Conservation (phyloP, 169 alveolate genomes). For the Eimeria necatrix region DNA sequence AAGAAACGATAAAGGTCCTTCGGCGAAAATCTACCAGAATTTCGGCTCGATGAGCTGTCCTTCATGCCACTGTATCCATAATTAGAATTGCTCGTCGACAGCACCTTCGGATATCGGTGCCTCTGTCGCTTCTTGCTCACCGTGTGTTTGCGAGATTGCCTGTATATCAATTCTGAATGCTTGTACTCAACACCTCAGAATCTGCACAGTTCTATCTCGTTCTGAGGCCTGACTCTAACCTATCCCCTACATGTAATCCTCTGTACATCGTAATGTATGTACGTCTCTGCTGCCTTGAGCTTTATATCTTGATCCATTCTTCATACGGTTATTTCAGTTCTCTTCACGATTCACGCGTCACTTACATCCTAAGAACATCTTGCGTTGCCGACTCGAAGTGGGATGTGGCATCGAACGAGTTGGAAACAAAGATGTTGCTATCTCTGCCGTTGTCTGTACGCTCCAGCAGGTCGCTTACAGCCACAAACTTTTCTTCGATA, state of each 20-base stretch:
- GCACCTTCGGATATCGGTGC: too few species aligned
- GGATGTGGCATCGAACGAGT: conserved; percentile 97
- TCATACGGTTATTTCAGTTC: background rate
- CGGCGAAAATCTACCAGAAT: background rate
- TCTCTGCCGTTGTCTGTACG: background rate
- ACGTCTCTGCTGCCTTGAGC: background rate
- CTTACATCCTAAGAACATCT: conserved; percentile 94
- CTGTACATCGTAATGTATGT: background rate
- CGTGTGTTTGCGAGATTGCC: too few species aligned
- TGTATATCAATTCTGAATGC: too few species aligned
- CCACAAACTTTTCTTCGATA: conserved; percentile 95
- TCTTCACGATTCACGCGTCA: background rate
- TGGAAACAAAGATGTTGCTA: conserved; percentile 91
- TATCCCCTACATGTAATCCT: background rate
- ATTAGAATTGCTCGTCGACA: too few species aligned
- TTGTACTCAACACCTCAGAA: too few species aligned
- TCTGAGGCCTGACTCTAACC: too few species aligned
- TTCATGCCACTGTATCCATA: too few species aligned
- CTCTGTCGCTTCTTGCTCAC: too few species aligned
- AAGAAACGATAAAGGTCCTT: background rate
- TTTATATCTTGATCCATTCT: background rate
- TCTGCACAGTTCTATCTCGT: too few species aligned
- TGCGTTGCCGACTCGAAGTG: conserved; percentile 99
- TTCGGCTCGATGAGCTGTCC: too few species aligned
- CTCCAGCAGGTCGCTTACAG: conserved; percentile 90